Evolutionary conservation across 169 alveolate species (phyloP).

Genomic region (Plasmodium gaboni): DNA sequence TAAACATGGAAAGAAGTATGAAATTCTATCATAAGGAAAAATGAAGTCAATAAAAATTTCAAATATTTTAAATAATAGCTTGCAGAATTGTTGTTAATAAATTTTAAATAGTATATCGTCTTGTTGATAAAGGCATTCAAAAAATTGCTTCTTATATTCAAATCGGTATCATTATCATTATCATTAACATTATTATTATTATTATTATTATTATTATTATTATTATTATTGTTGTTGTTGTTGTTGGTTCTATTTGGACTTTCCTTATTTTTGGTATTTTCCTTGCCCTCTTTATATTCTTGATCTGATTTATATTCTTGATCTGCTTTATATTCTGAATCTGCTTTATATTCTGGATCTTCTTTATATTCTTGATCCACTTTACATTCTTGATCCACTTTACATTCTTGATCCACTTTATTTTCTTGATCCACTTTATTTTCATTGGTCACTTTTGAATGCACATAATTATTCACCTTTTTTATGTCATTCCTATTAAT

Average conservation of each 20-base stretch:
- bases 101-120: slow-evolving; percentile 35
- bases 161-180: neutral
- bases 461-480: neutral
- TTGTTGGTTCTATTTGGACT: neutral
- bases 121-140: slow-evolving; percentile 20
- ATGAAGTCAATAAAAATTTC: slow-evolving; percentile 29
- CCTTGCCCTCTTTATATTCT: too few species aligned
- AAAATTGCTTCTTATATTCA: slow-evolving; percentile 5
- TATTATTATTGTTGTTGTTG: too few species aligned
- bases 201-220: too few species aligned
- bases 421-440: neutral
- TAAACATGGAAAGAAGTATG: slow-evolving; percentile 48
- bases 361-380: too few species aligned
- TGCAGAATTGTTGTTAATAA: slow-evolving; percentile 12
- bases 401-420: too few species aligned
- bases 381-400: too few species aligned
- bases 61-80: slow-evolving; percentile 26
- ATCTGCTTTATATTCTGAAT: too few species aligned
- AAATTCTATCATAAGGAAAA: slow-evolving; percentile 49
- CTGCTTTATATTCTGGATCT: too few species aligned
- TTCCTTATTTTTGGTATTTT: neutral
- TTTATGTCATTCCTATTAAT: slow-evolving; percentile 46
- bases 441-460: neutral
- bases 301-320: too few species aligned
- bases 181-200: neutral